phyloP scores from a whole-genome alignment of 257 asterid species.

The Solanum tarapatanum region DNA sequence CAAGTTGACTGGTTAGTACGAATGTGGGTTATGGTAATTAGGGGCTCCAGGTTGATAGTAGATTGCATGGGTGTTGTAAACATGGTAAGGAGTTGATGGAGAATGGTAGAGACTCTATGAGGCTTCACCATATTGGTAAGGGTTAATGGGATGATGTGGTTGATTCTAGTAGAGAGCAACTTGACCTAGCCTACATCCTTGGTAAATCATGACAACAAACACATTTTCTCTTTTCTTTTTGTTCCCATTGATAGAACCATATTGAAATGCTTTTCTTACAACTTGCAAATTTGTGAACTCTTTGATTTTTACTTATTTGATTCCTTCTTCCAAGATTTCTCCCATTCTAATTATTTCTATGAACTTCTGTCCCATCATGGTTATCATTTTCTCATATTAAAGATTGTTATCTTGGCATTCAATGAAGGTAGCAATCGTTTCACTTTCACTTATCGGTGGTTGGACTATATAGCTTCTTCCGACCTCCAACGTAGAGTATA shows the following conservation, averaged over 20 bases:
- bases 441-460: neutral
- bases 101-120: no score
- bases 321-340: neutral
- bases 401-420: neutral
- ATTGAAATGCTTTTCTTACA: neutral
- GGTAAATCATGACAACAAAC: neutral
- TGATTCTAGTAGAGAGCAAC: neutral
- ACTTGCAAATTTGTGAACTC: neutral
- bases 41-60: neutral
- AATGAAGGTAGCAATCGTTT: neutral
- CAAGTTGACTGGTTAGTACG: neutral
- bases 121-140: no score
- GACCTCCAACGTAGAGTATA: neutral
- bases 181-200: neutral
- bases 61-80: neutral
- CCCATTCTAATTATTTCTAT: no score
- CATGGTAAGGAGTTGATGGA: no score
- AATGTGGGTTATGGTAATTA: neutral
- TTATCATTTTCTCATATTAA: neutral
- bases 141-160: neutral
- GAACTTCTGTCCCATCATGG: neutral
- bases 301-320: no score
- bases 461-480: neutral
- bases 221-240: neutral
- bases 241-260: neutral